Evolutionary conservation across 176 grass and related monocot species (phyloP), one percentile per base, ranked within the genome.

Genomic region (Bolboschoenus planiculmis): DNA sequence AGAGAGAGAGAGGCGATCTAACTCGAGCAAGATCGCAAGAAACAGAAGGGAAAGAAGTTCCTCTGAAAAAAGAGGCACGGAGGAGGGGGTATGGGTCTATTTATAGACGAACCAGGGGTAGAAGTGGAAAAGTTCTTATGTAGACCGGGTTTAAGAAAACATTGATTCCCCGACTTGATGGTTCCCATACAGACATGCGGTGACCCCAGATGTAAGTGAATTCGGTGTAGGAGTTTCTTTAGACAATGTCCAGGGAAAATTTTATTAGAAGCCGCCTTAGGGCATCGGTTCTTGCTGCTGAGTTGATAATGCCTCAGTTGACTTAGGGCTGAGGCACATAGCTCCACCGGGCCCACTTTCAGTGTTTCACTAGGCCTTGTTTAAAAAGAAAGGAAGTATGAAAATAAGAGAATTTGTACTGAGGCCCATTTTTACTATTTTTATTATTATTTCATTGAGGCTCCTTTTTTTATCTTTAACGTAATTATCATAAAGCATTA

Each of bases 91-190:
- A 24, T 58, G 53, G 6, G 33, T 0, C 2, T 88, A 90, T 87
- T 95, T 95, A 92, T 95, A 92, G 87, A 71, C 87, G 61, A 13
- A 68, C 48, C 59, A 42, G 51, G 87, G 84, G 84, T 80, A 24
- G 39, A 44, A 53, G 0, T 3, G 33, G 33, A 82, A 58, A 59
- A 53, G 50, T 16, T 30, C 56, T 11, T 59, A 15, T 58, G 26
- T 57, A 59, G 56, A 53, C 78, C 50, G 78, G 51, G 50, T 57
- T 80, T n/a, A 21, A 11, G 56, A n/a, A 3, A 80, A 10, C 31
- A 7, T n/a, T 5, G 30, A 53, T 10, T 35, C 16, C 23, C 78
- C 50, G 33, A 37, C 51, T 10, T 78, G n/a, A 4, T 24, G 31
- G 70, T 6, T 33, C 13, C 8, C 71, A n/a, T 46, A 43, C n/a